Base-by-base conservation (phyloP, 176 grass and related monocot genomes). In the Leersia perrieri region DNA sequence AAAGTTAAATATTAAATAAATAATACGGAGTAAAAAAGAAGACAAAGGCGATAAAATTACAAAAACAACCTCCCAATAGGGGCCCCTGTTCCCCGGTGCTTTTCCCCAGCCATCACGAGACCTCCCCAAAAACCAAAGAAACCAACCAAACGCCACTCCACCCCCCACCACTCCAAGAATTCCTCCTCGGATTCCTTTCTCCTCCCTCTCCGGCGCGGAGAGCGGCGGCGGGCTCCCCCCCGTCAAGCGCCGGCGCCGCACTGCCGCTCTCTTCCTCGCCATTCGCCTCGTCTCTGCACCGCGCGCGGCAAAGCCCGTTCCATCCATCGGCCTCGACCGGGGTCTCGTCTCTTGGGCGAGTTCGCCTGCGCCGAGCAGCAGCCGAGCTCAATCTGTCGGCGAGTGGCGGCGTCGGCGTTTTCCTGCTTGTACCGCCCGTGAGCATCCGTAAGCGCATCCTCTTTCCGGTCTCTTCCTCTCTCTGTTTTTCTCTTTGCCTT, bases 31-130 rank as follows among this genome's bases (percentile, higher is more conserved):
- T n/a, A 71, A 75, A 25, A 79, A 75, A 81, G 69, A 74, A 84
- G 72, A 89, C 57, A 84, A 84, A 70, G 63, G 33, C 76, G 87
- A 76, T 41, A 85, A 85, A 70, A 85, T 89, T 83, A 83, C 68
- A 58, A 68, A 86, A 66, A 63, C 30, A 57, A 71, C 68, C 87
- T 74, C 44, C 29, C 74, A 16, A 29, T 30, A 26, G 87, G 82
- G 69, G 11, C 63, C 75, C 49, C 66, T 85, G 72, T 60, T 82
- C 73, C 83, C 58, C 58, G 77, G 72, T 39, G 88, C 88, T 85
- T 89, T 89, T 61, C 78, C 87, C 83, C 77, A 67, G 87, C 82
- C 72, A 85, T 85, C 87, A 81, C 87, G 87, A 89, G 71, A 20
- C 82, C 72, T 25, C 68, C 35, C 55, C 30, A 28, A 3, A 25